Percentiles rank a stretch among this genome's conserved stretches.
These are phyloP conservation scores for Leccinum fibrillosum DNA, from an alignment of 768 basidiomycete genomes.

Conservation along the genomic window DNA sequence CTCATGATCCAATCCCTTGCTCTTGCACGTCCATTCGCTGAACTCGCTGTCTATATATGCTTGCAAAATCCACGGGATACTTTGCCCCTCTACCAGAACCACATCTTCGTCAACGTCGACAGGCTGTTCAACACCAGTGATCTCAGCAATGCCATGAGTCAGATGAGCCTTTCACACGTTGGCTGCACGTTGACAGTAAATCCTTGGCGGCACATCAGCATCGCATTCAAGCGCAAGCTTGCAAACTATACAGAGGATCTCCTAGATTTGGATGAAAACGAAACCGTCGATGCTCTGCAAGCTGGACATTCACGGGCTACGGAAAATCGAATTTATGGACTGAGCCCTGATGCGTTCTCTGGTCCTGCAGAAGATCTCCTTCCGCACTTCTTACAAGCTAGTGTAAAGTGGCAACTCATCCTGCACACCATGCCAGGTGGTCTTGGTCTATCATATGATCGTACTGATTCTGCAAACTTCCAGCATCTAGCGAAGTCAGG, in stretches of 20 bases:
- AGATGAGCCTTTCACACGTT: rapidly evolving
- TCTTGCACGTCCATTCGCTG: neutral
- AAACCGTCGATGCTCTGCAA: neutral
- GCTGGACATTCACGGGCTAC: neutral
- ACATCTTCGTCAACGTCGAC: neutral
- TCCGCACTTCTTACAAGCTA: neutral
- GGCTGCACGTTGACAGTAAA: neutral
- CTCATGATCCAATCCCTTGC: neutral
- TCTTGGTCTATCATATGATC: neutral
- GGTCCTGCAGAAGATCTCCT: neutral
- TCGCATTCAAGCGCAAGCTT: neutral
- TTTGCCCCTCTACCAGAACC: neutral
- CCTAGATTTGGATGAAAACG: neutral
- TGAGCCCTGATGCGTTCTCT: neutral
- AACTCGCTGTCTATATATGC: neutral
- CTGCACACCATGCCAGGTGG: neutral
- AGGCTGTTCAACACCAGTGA: neutral
- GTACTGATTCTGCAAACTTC: neutral
- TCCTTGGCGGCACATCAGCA: neutral
- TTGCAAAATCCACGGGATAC: neutral
- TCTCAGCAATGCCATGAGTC: neutral
- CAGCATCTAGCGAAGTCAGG: neutral
- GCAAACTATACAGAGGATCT: neutral
- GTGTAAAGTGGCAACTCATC: neutral
- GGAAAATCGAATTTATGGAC: neutral